Evolutionary conservation across 352 stramenopile species (phyloP), one percentile per base, ranked within the genome.

Genomic region (Globisporangium cylindrosporum): DNA sequence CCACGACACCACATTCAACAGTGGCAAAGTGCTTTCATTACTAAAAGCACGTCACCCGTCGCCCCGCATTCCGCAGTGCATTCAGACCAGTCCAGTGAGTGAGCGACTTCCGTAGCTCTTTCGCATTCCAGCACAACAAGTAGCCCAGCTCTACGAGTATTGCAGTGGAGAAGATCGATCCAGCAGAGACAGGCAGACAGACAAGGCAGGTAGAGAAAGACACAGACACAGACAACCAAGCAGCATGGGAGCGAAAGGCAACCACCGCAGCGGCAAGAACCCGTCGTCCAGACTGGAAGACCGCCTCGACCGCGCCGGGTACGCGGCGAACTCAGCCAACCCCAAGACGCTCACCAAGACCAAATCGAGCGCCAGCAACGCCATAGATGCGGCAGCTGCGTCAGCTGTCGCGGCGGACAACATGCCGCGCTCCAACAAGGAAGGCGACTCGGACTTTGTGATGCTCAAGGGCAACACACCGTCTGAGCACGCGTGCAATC

Each of bases 401-500:
- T 51, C 43, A 6, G 43, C 2, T 51, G 18, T 51, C 43, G 56
- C 27, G 14, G 24, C n/a, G 14, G 65, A 70, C 24, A n/a, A 25
- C 46, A 70, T 70, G 65, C 65, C 65, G 29, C 49, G 59, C 57
- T 70, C 65, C 46, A 70, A 70, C 58, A 58, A 49, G 36, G 65
- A 70, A 24, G 48, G 58, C 27, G 65, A 67, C 22, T 60, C 48
- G 22, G 58, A 70, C 22, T 70, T 70, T 20, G 57, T 70, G 14
- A 70, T 70, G 34, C 58, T 70, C 32, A 59, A 60, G 32, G 70
- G 58, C 56, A 68, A 62, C 46, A 79, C 75, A 22, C 71, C 75
- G n/a, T 46, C 70, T 9, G 75, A 81, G 24, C 69, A 73, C 62
- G 57, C 36, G 14, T 71, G 71, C 25, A 22, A 46, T 41, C 69